phyloP scores from a whole-genome alignment of 1,139 yeast genomes.

The Debaryomycetaceae sp. region DNA sequence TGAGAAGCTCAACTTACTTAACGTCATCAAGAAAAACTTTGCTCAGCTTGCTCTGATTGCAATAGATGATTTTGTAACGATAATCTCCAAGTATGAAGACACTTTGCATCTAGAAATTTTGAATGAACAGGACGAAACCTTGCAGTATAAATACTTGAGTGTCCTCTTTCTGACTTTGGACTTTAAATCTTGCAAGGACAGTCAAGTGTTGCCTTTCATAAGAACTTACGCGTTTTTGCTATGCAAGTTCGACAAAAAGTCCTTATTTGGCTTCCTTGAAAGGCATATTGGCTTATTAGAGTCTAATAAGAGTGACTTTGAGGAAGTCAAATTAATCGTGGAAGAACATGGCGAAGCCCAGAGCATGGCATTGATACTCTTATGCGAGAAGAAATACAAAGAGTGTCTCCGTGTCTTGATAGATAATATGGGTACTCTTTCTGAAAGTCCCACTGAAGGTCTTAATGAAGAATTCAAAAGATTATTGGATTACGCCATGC shows the following conservation, averaged over 20 bases:
- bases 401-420: slow-evolving; percentile 28
- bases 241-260: slow-evolving; percentile 17
- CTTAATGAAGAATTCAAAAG: slow-evolving; percentile 20
- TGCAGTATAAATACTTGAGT: slow-evolving; percentile 27
- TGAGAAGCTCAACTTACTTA: slow-evolving; percentile 32
- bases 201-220: slow-evolving; percentile 16
- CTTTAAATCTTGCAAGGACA: slow-evolving; percentile 13
- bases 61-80: slow-evolving; percentile 30
- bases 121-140: slow-evolving; percentile 18
- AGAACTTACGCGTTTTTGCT: slow-evolving; percentile 8
- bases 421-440: slow-evolving; percentile 13
- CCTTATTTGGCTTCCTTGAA: slow-evolving; percentile 15
- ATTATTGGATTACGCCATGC: slow-evolving; percentile 32
- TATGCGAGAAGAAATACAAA: slow-evolving; percentile 16
- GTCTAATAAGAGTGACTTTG: slow-evolving; percentile 14
- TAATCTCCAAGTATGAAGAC: slow-evolving; percentile 36
- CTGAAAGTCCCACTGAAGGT: slow-evolving; percentile 8
- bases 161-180: slow-evolving; percentile 11
- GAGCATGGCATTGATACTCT: slow-evolving; percentile 26
- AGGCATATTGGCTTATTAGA: slow-evolving; percentile 10
- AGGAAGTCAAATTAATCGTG: slow-evolving; percentile 16
- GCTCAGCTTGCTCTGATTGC: slow-evolving; percentile 30
- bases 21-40: slow-evolving; percentile 37
- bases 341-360: slow-evolving; percentile 26
- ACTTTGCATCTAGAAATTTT: slow-evolving; percentile 35